phyloP scores from a whole-genome alignment of 169 alveolate genomes.

The Cryptosporidium andersoni region DNA sequence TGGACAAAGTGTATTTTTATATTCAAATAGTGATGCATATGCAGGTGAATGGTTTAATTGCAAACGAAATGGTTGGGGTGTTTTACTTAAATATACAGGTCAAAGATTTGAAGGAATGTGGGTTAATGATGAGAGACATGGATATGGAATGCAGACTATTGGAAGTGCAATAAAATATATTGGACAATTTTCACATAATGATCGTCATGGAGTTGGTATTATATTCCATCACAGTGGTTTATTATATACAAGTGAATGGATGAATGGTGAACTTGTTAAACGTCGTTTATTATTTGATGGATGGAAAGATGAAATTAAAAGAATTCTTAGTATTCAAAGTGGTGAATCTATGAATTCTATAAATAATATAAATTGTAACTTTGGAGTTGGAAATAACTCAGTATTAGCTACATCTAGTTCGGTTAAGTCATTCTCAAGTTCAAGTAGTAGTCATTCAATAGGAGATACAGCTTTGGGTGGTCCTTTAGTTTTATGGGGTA shows the following conservation, averaged over 20 bases:
- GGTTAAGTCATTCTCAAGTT: too few relatives aligned
- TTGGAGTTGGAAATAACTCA: too few relatives aligned
- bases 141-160: slow-evolving; percentile 75
- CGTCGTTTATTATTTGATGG: slow-evolving; percentile 70
- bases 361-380: too few relatives aligned
- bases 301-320: slow-evolving; percentile 45
- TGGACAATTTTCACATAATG: slow-evolving; percentile 71
- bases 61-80: slow-evolving; percentile 78
- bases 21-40: slow-evolving; percentile 72
- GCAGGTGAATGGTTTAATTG: slow-evolving; percentile 72
- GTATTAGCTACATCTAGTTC: too few relatives aligned
- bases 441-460: too few relatives aligned
- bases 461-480: too few relatives aligned
- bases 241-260: slow-evolving; percentile 74
- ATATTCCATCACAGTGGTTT: slow-evolving; percentile 76
- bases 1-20: slow-evolving; percentile 43
- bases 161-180: slow-evolving; percentile 71
- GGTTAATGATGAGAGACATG: slow-evolving; percentile 73
- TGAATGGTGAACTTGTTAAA: slow-evolving; percentile 71
- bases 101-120: slow-evolving; percentile 77
- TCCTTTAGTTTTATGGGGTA: too few relatives aligned
- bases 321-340: background rate
- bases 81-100: slow-evolving; percentile 74
- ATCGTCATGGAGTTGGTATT: slow-evolving; percentile 73
- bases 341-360: too few relatives aligned